These are phyloP conservation scores for Ganoderma resinaceum DNA, from an alignment of 1,284 basidiomycete genomes.

Conservation along the genomic window DNA sequence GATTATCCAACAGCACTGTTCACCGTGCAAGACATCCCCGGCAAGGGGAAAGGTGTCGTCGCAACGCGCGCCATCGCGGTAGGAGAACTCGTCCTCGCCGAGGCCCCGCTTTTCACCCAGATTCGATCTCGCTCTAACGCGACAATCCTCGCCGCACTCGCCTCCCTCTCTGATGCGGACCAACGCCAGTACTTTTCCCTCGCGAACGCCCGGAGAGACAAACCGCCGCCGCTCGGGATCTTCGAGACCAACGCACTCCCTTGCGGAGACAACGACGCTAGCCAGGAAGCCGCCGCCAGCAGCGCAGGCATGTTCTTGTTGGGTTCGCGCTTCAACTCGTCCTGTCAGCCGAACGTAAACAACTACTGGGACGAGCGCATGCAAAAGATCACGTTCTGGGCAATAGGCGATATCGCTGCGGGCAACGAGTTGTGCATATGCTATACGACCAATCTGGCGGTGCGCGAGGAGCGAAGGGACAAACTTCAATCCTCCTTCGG, in stretches of 20 bases:
- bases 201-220: slow-evolving; percentile 26
- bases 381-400: slow-evolving; percentile 35
- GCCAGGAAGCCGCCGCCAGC: slow-evolving; percentile 1
- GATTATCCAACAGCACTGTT: background rate
- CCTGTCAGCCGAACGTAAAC: slow-evolving; percentile 38
- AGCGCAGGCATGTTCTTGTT: slow-evolving; percentile 31
- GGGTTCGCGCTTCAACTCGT: slow-evolving; percentile 39
- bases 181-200: slow-evolving; percentile 34
- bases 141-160: slow-evolving; percentile 29
- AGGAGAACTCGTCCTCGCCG: slow-evolving; percentile 24
- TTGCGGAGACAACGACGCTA: slow-evolving; percentile 27
- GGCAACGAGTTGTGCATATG: slow-evolving; percentile 69
- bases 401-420: slow-evolving; percentile 44
- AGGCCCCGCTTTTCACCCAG: slow-evolving; percentile 18
- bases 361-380: slow-evolving; percentile 34
- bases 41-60: slow-evolving; percentile 27
- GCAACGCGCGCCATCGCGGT: slow-evolving; percentile 17
- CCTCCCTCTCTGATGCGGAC: slow-evolving; percentile 29
- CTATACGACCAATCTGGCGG: slow-evolving; percentile 55
- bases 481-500: slow-evolving; percentile 57
- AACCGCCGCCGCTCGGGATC: slow-evolving; percentile 33
- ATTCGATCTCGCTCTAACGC: slow-evolving; percentile 24
- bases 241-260: slow-evolving; percentile 38
- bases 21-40: slow-evolving; percentile 26
- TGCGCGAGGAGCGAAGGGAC: slow-evolving; percentile 44